These are phyloP conservation scores for Spergularia marina DNA, from an alignment of 148 eudicot species.

Conservation along the genomic window DNA sequence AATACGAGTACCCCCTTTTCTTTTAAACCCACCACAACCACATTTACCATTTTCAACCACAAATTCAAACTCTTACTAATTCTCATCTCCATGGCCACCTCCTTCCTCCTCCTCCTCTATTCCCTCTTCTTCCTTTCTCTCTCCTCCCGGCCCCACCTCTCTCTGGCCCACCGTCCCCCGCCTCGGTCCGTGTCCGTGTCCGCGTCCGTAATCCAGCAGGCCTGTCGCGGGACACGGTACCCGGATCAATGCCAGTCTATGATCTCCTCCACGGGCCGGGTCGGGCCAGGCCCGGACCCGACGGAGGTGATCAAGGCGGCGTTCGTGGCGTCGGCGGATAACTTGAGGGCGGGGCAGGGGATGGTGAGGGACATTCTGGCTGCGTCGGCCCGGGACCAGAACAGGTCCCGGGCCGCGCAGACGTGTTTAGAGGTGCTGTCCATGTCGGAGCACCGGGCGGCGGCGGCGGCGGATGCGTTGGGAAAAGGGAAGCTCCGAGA, in stretches of 20 bases:
- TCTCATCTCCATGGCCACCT: conserved; percentile 30
- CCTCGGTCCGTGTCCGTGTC: neutral
- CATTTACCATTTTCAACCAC: neutral
- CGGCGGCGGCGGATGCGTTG: conserved; percentile 29
- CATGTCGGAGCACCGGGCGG: conserved; percentile 38
- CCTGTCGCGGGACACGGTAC: conserved; percentile 57
- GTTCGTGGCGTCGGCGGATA: conserved; percentile 27
- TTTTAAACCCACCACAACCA: conserved; percentile 1
- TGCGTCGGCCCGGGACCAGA: conserved; percentile 36
- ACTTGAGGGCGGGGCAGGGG: conserved; percentile 40
- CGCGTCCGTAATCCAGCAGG: conserved; percentile 33
- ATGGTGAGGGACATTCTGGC: conserved; percentile 52
- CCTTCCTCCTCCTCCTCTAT: conserved; percentile 24
- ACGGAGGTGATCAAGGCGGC: conserved; percentile 45
- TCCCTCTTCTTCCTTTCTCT: conserved; percentile 26
- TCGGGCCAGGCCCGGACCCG: conserved; percentile 28
- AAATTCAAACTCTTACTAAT: conserved; percentile 18
- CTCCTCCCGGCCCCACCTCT: conserved; percentile 24
- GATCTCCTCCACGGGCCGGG: conserved; percentile 26
- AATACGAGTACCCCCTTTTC: neutral
- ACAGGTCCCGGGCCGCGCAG: conserved; percentile 56
- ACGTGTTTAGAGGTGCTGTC: conserved; percentile 49
- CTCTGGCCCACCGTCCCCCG: conserved; percentile 30
- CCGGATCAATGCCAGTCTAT: conserved; percentile 47
- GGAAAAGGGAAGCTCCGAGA: conserved; percentile 47